Evolutionary conservation across 208 protist species (phyloP).

Genomic region (Trypanosoma brucei): DNA sequence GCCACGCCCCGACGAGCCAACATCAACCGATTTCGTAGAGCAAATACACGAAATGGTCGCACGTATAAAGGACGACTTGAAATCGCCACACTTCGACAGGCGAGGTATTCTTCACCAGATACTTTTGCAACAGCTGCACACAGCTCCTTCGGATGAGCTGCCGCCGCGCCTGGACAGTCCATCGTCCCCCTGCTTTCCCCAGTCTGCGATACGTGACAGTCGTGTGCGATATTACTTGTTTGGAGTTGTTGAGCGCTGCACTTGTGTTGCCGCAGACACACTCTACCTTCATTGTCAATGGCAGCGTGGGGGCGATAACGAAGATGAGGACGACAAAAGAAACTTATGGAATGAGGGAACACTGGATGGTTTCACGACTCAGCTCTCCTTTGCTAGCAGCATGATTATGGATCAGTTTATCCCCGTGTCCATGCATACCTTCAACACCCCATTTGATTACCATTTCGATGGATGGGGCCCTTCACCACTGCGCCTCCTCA

Average conservation of each 20-base stretch:
- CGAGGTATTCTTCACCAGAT: conserved; percentile 3
- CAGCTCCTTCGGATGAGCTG: neutral
- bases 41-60: conserved; percentile 3
- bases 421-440: conserved; percentile 46
- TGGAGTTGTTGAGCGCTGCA: conserved; percentile 50
- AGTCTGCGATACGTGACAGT: neutral
- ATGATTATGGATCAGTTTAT: conserved; percentile 44
- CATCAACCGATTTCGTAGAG: conserved; percentile 3
- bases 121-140: conserved; percentile 2
- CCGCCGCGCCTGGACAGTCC: neutral
- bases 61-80: neutral
- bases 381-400: conserved; percentile 42
- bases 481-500: conserved; percentile 42
- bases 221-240: conserved; percentile 33
- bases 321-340: neutral
- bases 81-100: neutral
- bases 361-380: conserved; percentile 36
- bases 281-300: conserved; percentile 51
- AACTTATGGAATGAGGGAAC: neutral
- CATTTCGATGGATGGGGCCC: conserved; percentile 26
- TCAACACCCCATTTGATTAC: conserved; percentile 69
- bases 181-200: neutral
- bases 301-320: conserved; percentile 9
- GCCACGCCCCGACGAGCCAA: neutral
- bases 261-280: conserved; percentile 40